These are phyloP conservation scores for Fusarium sp. DNA, from an alignment of 2,329 filamentous ascomycete species.

Conservation along the genomic window DNA sequence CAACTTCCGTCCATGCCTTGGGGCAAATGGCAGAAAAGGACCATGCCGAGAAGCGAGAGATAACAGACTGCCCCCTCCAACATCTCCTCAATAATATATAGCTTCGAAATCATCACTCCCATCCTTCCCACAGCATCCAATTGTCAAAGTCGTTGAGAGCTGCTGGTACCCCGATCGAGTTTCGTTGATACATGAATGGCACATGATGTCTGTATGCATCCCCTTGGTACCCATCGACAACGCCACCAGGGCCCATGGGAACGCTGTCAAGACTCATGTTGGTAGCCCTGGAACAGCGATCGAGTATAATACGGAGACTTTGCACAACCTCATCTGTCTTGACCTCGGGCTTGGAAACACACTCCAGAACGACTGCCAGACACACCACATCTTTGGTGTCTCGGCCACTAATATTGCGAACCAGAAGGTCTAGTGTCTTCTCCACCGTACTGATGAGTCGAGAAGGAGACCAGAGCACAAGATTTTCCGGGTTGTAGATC, in stretches of 20 bases:
- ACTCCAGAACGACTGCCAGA: slow-evolving; percentile 61
- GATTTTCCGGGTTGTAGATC: slow-evolving; percentile 50
- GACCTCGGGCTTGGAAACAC: slow-evolving; percentile 57
- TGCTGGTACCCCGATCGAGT: slow-evolving; percentile 44
- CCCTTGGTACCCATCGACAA: slow-evolving; percentile 37
- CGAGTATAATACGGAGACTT: slow-evolving; percentile 57
- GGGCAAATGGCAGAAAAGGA: slow-evolving; percentile 22
- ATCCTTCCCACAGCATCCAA: slow-evolving; percentile 57
- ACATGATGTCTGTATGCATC: slow-evolving; percentile 48
- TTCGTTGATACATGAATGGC: slow-evolving; percentile 49
- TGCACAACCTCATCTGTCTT: slow-evolving; percentile 56
- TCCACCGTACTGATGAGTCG: slow-evolving; percentile 59
- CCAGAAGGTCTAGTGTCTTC: slow-evolving; percentile 59
- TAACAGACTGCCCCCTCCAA: background rate
- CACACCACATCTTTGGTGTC: slow-evolving; percentile 64
- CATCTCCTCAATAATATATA: background rate
- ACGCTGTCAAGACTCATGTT: slow-evolving; percentile 56
- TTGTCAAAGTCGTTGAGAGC: slow-evolving; percentile 48
- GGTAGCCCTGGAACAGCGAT: slow-evolving; percentile 58
- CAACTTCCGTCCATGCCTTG: slow-evolving; percentile 1
- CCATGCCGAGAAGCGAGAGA: slow-evolving; percentile 5
- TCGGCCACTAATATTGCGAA: slow-evolving; percentile 60
- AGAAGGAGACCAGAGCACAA: slow-evolving; percentile 57
- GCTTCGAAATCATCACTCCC: slow-evolving; percentile 47
- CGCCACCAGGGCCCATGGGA: slow-evolving; percentile 21